A percentile compares a stretch with the other conserved stretches of the same genome.
These are phyloP conservation scores for Exophiala sideris DNA, from an alignment of 2,329 filamentous ascomycete genomes.

Conservation along the genomic window DNA sequence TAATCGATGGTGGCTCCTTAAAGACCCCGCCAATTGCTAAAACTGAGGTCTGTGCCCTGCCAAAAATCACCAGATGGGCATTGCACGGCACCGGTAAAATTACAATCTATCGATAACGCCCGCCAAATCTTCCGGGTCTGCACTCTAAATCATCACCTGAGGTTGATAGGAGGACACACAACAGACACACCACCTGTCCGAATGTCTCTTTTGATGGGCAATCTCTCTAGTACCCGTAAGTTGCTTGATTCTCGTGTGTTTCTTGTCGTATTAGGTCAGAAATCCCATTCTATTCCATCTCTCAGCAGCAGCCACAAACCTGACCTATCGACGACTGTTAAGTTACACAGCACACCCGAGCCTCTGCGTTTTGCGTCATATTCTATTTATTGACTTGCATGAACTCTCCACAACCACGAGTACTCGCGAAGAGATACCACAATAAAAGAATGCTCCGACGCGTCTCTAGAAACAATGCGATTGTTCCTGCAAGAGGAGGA, in stretches of 20 bases:
- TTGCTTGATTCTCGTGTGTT: neutral
- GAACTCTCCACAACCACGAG: too few species aligned
- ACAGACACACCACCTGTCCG: neutral
- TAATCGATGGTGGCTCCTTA: neutral
- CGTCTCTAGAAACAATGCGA: too few species aligned
- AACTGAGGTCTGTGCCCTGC: neutral
- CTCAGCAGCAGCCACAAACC: constrained; percentile 6
- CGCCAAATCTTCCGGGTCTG: neutral
- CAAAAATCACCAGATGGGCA: constrained; percentile 2
- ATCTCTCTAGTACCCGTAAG: neutral
- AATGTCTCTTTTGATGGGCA: neutral
- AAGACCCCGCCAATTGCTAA: neutral
- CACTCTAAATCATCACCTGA: constrained; percentile 8
- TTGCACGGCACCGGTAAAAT: constrained; percentile 7
- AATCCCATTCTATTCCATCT: neutral
- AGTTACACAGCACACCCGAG: too few species aligned
- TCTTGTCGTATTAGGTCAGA: neutral
- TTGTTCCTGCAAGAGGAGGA: too few species aligned
- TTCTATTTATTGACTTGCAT: neutral
- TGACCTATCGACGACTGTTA: constrained; percentile 6
- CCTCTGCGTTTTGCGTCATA: neutral
- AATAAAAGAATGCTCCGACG: too few species aligned
- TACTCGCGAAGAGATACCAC: too few species aligned
- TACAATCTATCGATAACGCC: constrained; percentile 14
- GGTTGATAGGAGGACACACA: neutral